Conservation (phyloP, 2,329 filamentous ascomycete genomes). For the Xylariaceae sp. region DNA sequence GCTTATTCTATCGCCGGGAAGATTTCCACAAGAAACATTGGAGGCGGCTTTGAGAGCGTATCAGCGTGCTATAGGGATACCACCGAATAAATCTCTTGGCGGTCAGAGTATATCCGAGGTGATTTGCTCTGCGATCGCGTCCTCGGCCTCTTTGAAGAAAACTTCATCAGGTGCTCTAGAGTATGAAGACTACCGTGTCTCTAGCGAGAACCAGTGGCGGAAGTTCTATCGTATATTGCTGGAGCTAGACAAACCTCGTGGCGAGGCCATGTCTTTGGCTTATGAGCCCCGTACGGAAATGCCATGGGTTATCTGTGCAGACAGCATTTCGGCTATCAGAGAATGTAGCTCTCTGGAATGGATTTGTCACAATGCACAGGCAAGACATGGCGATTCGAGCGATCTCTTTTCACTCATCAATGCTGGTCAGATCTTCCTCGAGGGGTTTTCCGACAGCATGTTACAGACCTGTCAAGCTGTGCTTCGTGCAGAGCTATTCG, state of each 20-base stretch:
- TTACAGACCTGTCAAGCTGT: conserved; percentile 63
- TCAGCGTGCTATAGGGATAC: conserved; percentile 55
- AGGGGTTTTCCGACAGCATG: conserved; percentile 66
- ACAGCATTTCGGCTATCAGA: conserved; percentile 74
- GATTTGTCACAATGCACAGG: conserved; percentile 66
- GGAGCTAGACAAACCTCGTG: conserved; percentile 80
- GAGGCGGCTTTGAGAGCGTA: conserved; percentile 83
- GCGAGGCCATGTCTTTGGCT: conserved; percentile 74
- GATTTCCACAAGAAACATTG: conserved; percentile 74
- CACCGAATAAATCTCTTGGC: conserved; percentile 38
- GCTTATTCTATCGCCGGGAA: conserved; percentile 76
- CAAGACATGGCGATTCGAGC: conserved; percentile 44
- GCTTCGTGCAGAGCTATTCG: conserved; percentile 68
- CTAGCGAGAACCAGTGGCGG: conserved; percentile 81
- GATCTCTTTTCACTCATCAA: conserved; percentile 58
- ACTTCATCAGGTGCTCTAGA: conserved; percentile 63
- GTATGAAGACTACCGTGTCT: conserved; percentile 68
- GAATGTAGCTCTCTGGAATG: conserved; percentile 75
- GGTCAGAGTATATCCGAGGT: conserved; percentile 67
- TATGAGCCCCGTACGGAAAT: conserved; percentile 68
- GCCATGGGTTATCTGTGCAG: conserved; percentile 81
- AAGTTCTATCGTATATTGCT: conserved; percentile 81
- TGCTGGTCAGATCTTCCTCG: conserved; percentile 66
- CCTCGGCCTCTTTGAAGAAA: conserved; percentile 63
- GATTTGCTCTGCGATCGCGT: conserved; percentile 67